phyloP scores from a whole-genome alignment of 208 protist genomes.

The Leishmania amazonensis region DNA sequence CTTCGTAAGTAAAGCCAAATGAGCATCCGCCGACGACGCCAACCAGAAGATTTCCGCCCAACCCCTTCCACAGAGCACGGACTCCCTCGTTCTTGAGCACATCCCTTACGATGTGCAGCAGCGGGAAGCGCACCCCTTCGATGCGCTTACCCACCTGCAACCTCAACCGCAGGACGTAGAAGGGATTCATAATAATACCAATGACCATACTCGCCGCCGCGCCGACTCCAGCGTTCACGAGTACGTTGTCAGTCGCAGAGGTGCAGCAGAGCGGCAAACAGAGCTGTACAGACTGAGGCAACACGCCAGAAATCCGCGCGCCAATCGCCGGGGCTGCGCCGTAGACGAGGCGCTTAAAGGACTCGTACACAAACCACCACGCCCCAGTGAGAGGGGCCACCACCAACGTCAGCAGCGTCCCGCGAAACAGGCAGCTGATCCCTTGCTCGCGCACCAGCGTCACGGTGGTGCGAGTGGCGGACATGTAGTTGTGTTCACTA shows the following conservation, averaged over 20 bases:
- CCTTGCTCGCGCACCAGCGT: constrained; percentile 67
- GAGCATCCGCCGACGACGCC: constrained; percentile 64
- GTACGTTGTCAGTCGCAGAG: constrained; percentile 69
- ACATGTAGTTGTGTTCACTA: constrained; percentile 78
- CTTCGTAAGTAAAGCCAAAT: constrained; percentile 84
- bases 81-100: constrained; percentile 60
- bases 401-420: constrained; percentile 70
- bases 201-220: constrained; percentile 64
- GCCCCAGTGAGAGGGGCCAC: constrained; percentile 73
- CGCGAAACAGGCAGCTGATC: constrained; percentile 62
- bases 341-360: constrained; percentile 67
- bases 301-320: constrained; percentile 13
- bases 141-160: constrained; percentile 59
- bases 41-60: constrained; percentile 71
- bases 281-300: constrained; percentile 26
- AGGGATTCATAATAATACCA: constrained; percentile 73
- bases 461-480: constrained; percentile 54
- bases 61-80: constrained; percentile 68
- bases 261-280: constrained; percentile 49
- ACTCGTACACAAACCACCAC: constrained; percentile 87
- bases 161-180: constrained; percentile 80
- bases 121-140: constrained; percentile 45
- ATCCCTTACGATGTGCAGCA: constrained; percentile 45
- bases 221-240: constrained; percentile 74
- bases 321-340: constrained; percentile 33